Conservation (phyloP, 768 basidiomycete species). For the Russula earlei region DNA sequence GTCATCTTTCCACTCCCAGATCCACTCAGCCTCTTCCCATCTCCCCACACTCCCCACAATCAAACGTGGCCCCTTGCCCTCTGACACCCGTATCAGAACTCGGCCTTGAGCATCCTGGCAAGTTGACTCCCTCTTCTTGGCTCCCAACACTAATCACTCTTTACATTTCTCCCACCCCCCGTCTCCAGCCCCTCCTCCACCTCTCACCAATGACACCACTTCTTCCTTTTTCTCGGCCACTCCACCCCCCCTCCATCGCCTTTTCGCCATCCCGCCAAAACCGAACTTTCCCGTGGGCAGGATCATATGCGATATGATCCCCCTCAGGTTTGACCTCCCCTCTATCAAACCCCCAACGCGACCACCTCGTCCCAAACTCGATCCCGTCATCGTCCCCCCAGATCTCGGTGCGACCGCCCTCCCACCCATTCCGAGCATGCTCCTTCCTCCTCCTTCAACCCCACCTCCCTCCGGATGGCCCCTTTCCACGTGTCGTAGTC, state of each 20-base stretch:
- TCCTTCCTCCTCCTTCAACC: conserved; percentile 16
- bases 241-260: background rate
- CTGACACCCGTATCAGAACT: conserved; percentile 17
- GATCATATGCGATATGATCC: conserved; percentile 53
- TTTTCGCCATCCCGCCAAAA: conserved; percentile 16
- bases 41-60: conserved; percentile 23
- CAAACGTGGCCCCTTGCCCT: background rate
- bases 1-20: conserved; percentile 41
- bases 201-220: background rate
- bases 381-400: conserved; percentile 15
- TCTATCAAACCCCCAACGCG: conserved; percentile 19
- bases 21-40: conserved; percentile 21
- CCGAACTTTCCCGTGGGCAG: conserved; percentile 31
- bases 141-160: background rate
- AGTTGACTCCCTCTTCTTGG: background rate
- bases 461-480: conserved; percentile 23
- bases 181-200: background rate
- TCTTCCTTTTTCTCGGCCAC: conserved; percentile 7
- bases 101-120: background rate
- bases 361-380: conserved; percentile 14
- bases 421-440: conserved; percentile 22
- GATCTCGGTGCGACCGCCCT: conserved; percentile 20
- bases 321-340: conserved; percentile 29
- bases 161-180: background rate
- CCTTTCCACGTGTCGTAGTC: conserved; percentile 51